Evolutionary conservation across 129 eudicot genomes (phyloP), one percentile per base, ranked within the genome.

Genomic region (Silybum marianum): DNA sequence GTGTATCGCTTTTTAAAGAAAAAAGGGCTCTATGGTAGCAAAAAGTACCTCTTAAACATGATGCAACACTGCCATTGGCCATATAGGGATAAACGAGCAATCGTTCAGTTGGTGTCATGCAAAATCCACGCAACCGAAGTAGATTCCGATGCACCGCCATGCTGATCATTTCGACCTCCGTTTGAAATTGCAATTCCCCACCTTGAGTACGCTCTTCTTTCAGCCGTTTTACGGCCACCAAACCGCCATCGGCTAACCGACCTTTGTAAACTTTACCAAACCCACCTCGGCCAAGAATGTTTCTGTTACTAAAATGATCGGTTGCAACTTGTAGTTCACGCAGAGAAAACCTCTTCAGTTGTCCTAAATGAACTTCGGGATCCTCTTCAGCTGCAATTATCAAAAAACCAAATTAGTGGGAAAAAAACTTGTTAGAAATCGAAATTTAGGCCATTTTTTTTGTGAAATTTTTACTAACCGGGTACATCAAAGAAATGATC

Each of bases 401-500:
- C n/a, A 73, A 71, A 24, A n/a, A 60, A 42, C 13, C 42, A 23
- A 58, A 46, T 19, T 30, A 69, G n/a, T 14, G 42, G 79, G 34
- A 19, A 7, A 51, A 42, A 2, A 12, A 26, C 48, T 76, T 12
- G 9, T 32, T 46, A 21, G 65, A 30, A 74, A 60, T 38, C 38
- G 69, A 58, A 73, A 13, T 67, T 67, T 16, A 63, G 22, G 63
- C 7, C 13, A 13, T 72, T 60, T 36, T 36, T n/a, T 23, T 23
- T 72, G 80, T 39, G 39, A 78, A 72, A 65, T 68, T 42, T 13
- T 42, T 13, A 94, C 94, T 78, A 78, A 95, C 98, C 97, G n/a
- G 98, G 97, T 72, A 95, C 87, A 85, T 95, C 98, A 84, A 89
- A 90, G 94, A 92, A 95, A 85, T 84, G 87, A 81, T 90, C 97